Evolutionary conservation across 306 rosid genomes (phyloP).

Genomic region (Quercus rubra): DNA sequence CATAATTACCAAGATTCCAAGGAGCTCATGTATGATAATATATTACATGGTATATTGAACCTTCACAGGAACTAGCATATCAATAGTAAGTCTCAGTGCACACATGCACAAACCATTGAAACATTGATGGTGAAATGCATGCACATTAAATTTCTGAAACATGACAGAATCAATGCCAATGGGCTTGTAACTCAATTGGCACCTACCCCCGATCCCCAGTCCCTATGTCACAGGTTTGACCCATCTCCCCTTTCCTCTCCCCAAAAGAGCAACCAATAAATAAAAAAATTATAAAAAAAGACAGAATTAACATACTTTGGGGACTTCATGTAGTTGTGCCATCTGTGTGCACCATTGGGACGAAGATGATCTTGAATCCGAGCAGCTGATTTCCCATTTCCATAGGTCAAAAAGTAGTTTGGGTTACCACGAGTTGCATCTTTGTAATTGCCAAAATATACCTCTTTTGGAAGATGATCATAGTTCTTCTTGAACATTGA

Average conservation of each 20-base stretch:
- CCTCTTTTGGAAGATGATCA: slow-evolving; percentile 93
- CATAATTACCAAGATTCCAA: not conserved
- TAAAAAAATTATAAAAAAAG: no score
- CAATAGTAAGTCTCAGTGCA: not conserved
- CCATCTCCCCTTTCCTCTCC: no score
- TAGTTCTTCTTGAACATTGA: slow-evolving; percentile 97
- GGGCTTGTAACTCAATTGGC: no score
- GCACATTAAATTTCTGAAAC: slow-evolving; percentile 17
- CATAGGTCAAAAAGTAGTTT: slow-evolving; percentile 90
- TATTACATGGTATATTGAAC: not conserved
- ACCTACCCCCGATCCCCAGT: no score
- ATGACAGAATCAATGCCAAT: not conserved
- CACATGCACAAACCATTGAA: not conserved
- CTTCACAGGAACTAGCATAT: not conserved
- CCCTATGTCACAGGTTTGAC: no score
- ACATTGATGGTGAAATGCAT: not conserved
- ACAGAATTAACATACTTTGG: slow-evolving; percentile 55
- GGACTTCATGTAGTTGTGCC: slow-evolving; percentile 97
- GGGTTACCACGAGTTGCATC: slow-evolving; percentile 97
- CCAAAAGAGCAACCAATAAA: no score
- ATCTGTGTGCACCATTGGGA: slow-evolving; percentile 98
- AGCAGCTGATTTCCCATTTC: slow-evolving; percentile 98
- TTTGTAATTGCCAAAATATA: slow-evolving; percentile 81
- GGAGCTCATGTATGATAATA: not conserved
- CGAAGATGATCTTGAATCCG: slow-evolving; percentile 95